These are phyloP conservation scores for Lichtheimia corymbifera DNA, from an alignment of 371 early-diverging fungal genomes.

Conservation along the genomic window DNA sequence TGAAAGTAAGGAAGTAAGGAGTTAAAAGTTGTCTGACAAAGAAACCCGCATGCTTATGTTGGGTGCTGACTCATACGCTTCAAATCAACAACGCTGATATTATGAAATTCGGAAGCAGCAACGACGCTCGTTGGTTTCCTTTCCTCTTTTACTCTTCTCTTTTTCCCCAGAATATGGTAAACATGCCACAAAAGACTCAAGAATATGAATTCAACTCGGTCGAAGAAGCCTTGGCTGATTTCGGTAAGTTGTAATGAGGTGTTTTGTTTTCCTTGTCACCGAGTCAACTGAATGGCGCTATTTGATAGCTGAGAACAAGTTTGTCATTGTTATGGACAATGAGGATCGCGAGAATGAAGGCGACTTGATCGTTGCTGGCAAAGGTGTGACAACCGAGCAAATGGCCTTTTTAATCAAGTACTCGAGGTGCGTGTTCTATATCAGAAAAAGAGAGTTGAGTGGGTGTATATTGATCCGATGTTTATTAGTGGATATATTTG, in stretches of 20 bases:
- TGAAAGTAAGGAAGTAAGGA: too few relatives aligned
- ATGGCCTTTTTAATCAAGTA: slow-evolving; percentile 94
- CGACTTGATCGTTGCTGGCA: slow-evolving; percentile 92
- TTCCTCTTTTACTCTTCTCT: not conserved
- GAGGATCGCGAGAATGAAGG: slow-evolving; percentile 98
- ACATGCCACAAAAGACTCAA: slow-evolving; percentile 12
- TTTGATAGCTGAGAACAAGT: slow-evolving; percentile 61
- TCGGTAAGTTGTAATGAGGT: slow-evolving; percentile 23
- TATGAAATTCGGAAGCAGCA: slow-evolving; percentile 1
- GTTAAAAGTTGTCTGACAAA: too few relatives aligned
- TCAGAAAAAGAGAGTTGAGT: slow-evolving; percentile 5
- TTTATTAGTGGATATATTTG: slow-evolving; percentile 86
- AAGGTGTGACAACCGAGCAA: slow-evolving; percentile 85
- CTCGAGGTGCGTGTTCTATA: slow-evolving; percentile 64
- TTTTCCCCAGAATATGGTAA: slow-evolving; percentile 4
- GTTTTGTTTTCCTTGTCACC: not conserved
- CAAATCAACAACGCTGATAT: slow-evolving; percentile 5
- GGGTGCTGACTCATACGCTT: not conserved
- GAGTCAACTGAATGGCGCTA: slow-evolving; percentile 5
- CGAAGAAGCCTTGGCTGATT: slow-evolving; percentile 30
- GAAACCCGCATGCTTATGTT: not conserved
- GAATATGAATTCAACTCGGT: slow-evolving; percentile 33
- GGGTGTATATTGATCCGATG: not conserved
- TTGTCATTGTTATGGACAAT: slow-evolving; percentile 93
- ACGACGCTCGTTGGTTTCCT: not conserved